phyloP scores from a whole-genome alignment of 2,329 filamentous ascomycete genomes.

The Penicillium capsulatum region DNA sequence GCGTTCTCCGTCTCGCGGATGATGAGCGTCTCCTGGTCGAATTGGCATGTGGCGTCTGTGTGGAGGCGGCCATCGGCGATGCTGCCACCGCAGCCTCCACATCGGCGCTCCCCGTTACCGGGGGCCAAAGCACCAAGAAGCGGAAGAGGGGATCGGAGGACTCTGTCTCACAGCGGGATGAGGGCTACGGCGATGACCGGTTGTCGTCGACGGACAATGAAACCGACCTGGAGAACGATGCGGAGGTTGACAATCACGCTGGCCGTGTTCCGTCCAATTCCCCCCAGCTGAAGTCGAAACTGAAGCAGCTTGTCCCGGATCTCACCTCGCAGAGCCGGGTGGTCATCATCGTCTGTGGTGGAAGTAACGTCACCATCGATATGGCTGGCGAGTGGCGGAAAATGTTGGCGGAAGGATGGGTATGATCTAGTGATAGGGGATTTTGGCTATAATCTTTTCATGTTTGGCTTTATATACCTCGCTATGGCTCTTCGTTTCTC shows the following conservation, averaged over 20 bases:
- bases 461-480: constrained; percentile 1
- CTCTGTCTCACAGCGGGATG: constrained; percentile 22
- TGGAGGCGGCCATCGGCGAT: constrained; percentile 50
- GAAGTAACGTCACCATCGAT: constrained; percentile 61
- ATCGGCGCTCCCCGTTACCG: constrained; percentile 8
- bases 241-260: constrained; percentile 8
- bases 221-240: constrained; percentile 21
- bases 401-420: constrained; percentile 41
- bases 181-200: constrained; percentile 37
- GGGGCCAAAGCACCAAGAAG: constrained; percentile 25
- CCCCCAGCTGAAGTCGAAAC: constrained; percentile 33
- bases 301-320: constrained; percentile 60
- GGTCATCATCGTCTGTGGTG: constrained; percentile 82
- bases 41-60: constrained; percentile 74
- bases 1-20: constrained; percentile 71
- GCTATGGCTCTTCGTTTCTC: constrained; percentile 6
- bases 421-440: constrained; percentile 12
- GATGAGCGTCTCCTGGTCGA: constrained; percentile 80
- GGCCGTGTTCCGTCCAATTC: constrained; percentile 2
- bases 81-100: constrained; percentile 14
- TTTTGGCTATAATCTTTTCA: background rate
- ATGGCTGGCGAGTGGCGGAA: constrained; percentile 58
- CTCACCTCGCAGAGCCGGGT: constrained; percentile 66
- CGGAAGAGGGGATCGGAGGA: constrained; percentile 24
- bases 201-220: constrained; percentile 28